These are phyloP conservation scores for Polyrhizophydium stewartii DNA, from an alignment of 371 early-diverging fungal species.

Conservation along the genomic window DNA sequence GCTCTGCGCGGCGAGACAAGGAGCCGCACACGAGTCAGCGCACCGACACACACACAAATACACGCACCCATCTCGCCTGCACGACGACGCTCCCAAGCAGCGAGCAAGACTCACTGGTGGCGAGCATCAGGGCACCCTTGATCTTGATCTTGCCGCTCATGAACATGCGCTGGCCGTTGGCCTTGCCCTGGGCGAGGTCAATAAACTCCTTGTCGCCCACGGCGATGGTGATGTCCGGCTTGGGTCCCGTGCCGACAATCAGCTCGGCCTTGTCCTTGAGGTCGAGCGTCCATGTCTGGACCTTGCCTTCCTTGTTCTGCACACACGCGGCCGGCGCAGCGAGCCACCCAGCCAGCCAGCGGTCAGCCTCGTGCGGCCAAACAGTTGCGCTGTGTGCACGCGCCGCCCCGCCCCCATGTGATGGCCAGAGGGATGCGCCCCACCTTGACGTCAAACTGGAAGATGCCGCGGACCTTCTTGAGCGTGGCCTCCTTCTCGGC, in stretches of 20 bases:
- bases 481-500: constrained; percentile 38
- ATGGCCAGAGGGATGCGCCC: constrained; percentile 11
- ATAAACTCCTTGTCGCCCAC: constrained; percentile 69
- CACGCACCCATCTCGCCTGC: too few relatives aligned
- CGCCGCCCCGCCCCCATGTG: too few relatives aligned
- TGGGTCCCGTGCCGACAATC: constrained; percentile 35
- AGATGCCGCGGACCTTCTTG: constrained; percentile 76
- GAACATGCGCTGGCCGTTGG: constrained; percentile 81
- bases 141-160: constrained; percentile 86
- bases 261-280: constrained; percentile 54
- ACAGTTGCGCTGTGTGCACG: too few relatives aligned
- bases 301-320: constrained; percentile 49
- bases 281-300: constrained; percentile 70
- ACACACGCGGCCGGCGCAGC: neutral
- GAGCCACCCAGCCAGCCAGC: too few relatives aligned
- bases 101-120: constrained; percentile 24
- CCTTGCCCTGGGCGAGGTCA: constrained; percentile 75
- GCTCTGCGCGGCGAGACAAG: constrained; percentile 35
- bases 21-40: too few relatives aligned
- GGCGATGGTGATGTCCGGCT: constrained; percentile 39
- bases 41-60: too few relatives aligned
- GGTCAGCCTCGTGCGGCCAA: too few relatives aligned
- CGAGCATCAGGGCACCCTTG: constrained; percentile 84
- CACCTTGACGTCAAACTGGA: constrained; percentile 72
- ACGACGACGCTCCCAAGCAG: too few relatives aligned